Base-by-base conservation (phyloP, 805 yeast species). In the Zygoascus ofunaensis region DNA sequence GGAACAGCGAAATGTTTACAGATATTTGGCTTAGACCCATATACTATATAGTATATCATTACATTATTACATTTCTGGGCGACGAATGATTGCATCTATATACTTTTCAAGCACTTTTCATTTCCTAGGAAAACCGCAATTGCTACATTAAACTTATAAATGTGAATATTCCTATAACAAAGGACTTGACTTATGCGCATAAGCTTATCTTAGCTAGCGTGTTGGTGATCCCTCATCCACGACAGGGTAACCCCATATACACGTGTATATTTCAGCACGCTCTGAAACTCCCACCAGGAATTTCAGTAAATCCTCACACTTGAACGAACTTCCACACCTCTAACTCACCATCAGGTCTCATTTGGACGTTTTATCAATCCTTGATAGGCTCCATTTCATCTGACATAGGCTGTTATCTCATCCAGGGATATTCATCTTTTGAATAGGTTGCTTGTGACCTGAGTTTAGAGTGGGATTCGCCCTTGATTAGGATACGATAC, bases 1-100 rank as follows among this genome's bases (percentile, higher is more conserved):
- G 0, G 74, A 74, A 0, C 79, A 80, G 49, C 63, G 77, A 39
- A 68, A 70, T 41, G 49, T 75, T 4, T 86, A 83, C 60, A 79
- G 77, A 53, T 84, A 84, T 58, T 64, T 84, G 45, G 94, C 90
- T 1, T 55, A 48, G 35, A 20, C 17, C 8, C 18, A 14, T 4
- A 19, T 17, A 10, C 3, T 34, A 34, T 34, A 8, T 4, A 34
- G n/a, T n/a, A n/a, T n/a, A n/a, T n/a, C n/a, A n/a, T n/a, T n/a
- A n/a, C n/a, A n/a, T n/a, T n/a, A n/a, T n/a, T n/a, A n/a, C n/a
- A n/a, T n/a, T n/a, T n/a, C n/a, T n/a, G n/a, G n/a, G n/a, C n/a
- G n/a, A n/a, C n/a, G n/a, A 26, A 26, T 8, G 30, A 26, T 26
- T 26, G 10, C 12, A 26, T 26, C 12, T 26, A 26, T 26, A 26